Conservation (phyloP, 108 stramenopile species). For the Craspedostauros australis region DNA sequence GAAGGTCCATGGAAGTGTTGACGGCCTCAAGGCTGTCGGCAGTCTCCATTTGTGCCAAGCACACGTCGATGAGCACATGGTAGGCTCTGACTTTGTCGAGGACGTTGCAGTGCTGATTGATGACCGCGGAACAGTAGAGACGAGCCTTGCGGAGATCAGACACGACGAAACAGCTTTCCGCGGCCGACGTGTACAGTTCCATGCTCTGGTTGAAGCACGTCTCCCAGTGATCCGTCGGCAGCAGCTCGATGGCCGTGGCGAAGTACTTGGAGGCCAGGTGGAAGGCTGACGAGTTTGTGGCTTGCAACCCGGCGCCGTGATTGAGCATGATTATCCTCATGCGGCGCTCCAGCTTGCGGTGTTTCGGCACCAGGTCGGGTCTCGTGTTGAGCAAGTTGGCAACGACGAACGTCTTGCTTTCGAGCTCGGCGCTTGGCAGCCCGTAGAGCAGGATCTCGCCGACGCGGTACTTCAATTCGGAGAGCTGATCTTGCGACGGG, state of each 20-base stretch:
- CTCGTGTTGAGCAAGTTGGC: slow-evolving; percentile 2
- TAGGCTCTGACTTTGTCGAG: not conserved
- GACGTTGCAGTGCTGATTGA: not conserved
- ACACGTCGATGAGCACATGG: not conserved
- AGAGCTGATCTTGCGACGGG: not conserved
- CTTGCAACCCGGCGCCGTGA: no score
- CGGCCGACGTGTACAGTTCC: no score
- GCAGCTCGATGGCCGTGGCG: not conserved
- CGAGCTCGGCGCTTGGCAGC: not conserved
- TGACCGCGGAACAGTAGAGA: no score
- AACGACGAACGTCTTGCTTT: slow-evolving; percentile 1
- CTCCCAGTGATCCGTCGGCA: not conserved
- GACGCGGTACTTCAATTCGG: not conserved
- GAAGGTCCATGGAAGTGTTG: no score
- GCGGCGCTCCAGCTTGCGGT: not conserved
- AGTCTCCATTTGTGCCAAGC: no score
- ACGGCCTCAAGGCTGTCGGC: no score
- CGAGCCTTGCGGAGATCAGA: no score
- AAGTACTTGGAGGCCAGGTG: not conserved
- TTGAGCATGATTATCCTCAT: no score
- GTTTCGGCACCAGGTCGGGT: no score
- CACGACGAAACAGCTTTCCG: no score
- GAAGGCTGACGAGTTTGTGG: not conserved
- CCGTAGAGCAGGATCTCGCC: not conserved
- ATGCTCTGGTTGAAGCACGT: not conserved